Evolutionary conservation across 148 eudicot genomes (phyloP), one percentile per base, ranked within the genome.

Genomic region (Chenopodium quinoa): DNA sequence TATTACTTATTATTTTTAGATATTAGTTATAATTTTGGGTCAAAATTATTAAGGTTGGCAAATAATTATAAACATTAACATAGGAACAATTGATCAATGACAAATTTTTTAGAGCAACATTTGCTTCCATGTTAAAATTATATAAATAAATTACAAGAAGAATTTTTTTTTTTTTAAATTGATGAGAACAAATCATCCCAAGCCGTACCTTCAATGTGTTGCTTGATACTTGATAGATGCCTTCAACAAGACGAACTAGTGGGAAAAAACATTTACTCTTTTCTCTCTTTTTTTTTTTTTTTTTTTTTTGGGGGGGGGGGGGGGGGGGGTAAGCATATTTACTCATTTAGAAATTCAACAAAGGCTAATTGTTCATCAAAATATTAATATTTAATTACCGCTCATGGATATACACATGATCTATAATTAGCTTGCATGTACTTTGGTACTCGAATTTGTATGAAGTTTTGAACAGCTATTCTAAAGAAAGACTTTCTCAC

Each of bases 381-480:
- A 62, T 54, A 62, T 23, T 31, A 47, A 13, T 27, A 64, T 48
- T 6, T 52, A 16, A 50, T 44, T 72, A 60, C 48, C 17, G 16
- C 58, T 83, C 69, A 74, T 25, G 68, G 27, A 54, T 74, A 67
- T 77, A 54, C 71, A 63, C 27, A 40, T 75, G 56, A 52, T 74
- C n/a, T 52, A 69, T 2, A 64, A 74, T 73, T 34, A 75, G 47
- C 34, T 78, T 78, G 75, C 72, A 78, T 54, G 37, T 29, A 46
- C 8, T 66, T 78, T 64, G 32, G 32, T n/a, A 54, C 78, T 78
- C 73, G n/a, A 19, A 77, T 25, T 80, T 73, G 27, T 47, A 37
- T n/a, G 14, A 2, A 46, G 22, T 79, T 52, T 70, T 9, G 32
- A n/a, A 71, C 23, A 37, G 65, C 34, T n/a, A n/a, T 22, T 31